Conservation (phyloP, 768 basidiomycete genomes). For the Tulasnella sp. region DNA sequence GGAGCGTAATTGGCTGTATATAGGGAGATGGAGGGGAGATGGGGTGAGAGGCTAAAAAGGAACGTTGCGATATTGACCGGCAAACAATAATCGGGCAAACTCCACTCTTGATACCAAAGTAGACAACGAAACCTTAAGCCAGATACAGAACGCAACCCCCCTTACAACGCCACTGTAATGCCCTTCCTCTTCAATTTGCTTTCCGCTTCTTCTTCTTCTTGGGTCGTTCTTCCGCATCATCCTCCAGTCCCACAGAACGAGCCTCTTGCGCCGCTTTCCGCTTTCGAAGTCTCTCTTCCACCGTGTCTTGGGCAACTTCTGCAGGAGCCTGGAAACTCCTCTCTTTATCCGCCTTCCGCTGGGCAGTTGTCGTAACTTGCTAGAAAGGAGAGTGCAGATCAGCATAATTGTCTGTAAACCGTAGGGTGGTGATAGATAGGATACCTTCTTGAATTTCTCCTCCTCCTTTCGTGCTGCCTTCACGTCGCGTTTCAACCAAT, state of each 20-base stretch:
- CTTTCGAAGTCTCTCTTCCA: conserved; percentile 53
- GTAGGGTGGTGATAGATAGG: too few relatives aligned
- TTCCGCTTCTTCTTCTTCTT: conserved; percentile 34
- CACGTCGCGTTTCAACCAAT: conserved; percentile 88
- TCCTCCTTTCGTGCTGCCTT: conserved; percentile 67
- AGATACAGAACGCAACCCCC: background rate
- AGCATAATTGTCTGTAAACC: too few relatives aligned
- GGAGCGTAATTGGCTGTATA: background rate
- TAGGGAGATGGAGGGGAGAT: background rate
- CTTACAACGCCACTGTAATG: background rate
- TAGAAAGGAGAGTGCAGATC: conserved; percentile 25
- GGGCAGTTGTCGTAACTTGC: conserved; percentile 69
- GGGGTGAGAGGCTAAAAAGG: background rate
- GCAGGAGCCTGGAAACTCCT: conserved; percentile 80
- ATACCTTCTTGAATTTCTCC: conserved; percentile 68
- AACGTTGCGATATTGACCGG: conserved; percentile 9
- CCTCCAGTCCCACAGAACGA: conserved; percentile 3
- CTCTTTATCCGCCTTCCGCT: conserved; percentile 68
- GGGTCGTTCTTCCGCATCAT: conserved; percentile 16
- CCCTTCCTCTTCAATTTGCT: background rate
- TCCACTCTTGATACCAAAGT: background rate
- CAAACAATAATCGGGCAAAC: background rate
- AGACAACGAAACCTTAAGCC: background rate
- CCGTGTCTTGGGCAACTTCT: conserved; percentile 62
- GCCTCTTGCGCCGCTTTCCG: conserved; percentile 35